phyloP scores from a whole-genome alignment of 2,329 filamentous ascomycete species.

The Monilinia polystroma region DNA sequence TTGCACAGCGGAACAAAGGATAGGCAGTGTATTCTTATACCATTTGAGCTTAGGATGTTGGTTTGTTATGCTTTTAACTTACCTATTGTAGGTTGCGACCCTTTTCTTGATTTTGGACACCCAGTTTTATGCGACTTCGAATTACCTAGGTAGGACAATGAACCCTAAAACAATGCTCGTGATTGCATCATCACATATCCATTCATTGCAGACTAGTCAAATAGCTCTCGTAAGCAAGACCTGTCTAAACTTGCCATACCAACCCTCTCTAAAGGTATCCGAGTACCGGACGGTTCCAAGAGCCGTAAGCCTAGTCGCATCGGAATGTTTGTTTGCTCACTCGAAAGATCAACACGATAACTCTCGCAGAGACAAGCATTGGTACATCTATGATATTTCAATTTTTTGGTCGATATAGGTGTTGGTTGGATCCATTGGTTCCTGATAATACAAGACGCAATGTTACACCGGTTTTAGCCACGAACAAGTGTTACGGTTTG shows the following conservation, averaged over 20 bases:
- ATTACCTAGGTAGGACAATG: no score
- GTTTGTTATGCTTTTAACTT: no score
- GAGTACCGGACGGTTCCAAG: background rate
- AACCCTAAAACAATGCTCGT: no score
- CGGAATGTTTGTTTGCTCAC: conserved; percentile 16
- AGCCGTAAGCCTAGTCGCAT: conserved; percentile 1
- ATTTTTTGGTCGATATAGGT: background rate
- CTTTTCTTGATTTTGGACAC: no score
- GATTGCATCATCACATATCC: no score
- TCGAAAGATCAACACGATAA: background rate
- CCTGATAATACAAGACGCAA: background rate
- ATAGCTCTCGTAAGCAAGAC: no score
- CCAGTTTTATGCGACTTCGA: no score
- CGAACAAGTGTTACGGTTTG: conserved; percentile 15
- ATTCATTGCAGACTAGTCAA: no score
- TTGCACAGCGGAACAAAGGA: no score
- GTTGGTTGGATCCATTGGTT: conserved; percentile 2
- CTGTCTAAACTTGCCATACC: background rate
- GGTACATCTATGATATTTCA: background rate
- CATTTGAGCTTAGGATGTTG: no score
- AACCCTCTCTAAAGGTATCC: background rate
- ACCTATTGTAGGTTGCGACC: no score
- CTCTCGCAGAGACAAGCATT: background rate
- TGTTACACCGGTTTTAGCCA: background rate
- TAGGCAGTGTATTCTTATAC: no score